phyloP scores from a whole-genome alignment of 1,139 yeast species.

The Saccharomyces hybrid region DNA sequence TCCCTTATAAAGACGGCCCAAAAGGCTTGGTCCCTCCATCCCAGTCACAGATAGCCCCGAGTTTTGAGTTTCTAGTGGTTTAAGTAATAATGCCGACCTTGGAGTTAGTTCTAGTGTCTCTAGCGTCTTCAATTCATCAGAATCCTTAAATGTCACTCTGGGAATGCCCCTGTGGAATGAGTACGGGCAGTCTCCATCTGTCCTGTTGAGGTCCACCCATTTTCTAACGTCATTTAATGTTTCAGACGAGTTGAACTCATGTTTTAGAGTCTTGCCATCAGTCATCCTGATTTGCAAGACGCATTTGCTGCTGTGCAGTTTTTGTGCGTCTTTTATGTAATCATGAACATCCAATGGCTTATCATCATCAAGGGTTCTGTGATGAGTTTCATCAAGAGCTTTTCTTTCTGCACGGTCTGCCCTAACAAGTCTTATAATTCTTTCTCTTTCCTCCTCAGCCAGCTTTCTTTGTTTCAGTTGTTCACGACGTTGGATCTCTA shows the following conservation, averaged over 20 bases:
- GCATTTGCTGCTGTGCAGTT: slow-evolving; percentile 10
- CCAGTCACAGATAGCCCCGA: slow-evolving; percentile 14
- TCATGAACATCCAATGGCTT: slow-evolving; percentile 12
- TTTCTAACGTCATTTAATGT: slow-evolving; percentile 41
- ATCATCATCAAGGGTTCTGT: slow-evolving; percentile 3
- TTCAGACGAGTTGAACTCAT: slow-evolving; percentile 17
- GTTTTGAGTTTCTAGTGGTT: slow-evolving; percentile 36
- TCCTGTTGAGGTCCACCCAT: slow-evolving; percentile 51
- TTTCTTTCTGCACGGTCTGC: slow-evolving; percentile 24
- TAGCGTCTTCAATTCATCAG: slow-evolving; percentile 46
- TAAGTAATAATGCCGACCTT: slow-evolving; percentile 56
- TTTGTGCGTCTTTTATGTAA: slow-evolving; percentile 11
- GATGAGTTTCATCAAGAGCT: slow-evolving; percentile 7
- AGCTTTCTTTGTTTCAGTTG: slow-evolving; percentile 33
- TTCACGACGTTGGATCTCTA: slow-evolving; percentile 37
- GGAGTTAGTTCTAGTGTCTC: slow-evolving; percentile 48
- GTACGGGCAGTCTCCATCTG: slow-evolving; percentile 41
- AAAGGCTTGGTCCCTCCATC: slow-evolving; percentile 27
- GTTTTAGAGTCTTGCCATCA: slow-evolving; percentile 20
- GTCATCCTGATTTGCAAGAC: slow-evolving; percentile 23
- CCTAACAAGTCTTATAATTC: slow-evolving; percentile 40
- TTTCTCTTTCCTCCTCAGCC: slow-evolving; percentile 43
- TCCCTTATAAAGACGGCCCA: slow-evolving; percentile 30
- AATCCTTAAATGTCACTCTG: slow-evolving; percentile 38
- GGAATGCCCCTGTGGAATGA: slow-evolving; percentile 41